These are phyloP conservation scores for Isoetes taiwanensis DNA, from an alignment of 75 land plant genomes.

Conservation along the genomic window DNA sequence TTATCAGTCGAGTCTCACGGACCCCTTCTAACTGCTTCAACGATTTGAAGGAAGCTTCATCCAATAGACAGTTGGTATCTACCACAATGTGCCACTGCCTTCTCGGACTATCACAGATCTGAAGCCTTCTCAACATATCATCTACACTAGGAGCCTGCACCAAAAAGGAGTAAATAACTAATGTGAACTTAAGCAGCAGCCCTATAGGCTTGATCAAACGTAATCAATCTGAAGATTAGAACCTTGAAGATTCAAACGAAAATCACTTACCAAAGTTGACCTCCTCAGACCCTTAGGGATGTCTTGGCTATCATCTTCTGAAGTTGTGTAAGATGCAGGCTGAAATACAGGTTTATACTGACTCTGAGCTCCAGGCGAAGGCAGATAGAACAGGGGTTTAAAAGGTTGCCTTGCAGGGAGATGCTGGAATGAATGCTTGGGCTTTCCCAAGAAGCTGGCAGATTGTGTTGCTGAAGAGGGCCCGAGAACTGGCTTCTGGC, in stretches of 20 bases:
- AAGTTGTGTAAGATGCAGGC: constrained; percentile 11
- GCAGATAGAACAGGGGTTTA: neutral
- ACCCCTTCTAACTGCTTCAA: constrained; percentile 70
- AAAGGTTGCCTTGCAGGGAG: constrained; percentile 2
- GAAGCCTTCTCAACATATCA: neutral
- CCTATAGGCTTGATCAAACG: too few species aligned
- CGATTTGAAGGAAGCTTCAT: constrained; percentile 43
- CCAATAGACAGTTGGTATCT: constrained; percentile 46
- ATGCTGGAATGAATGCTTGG: too few species aligned
- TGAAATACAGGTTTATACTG: constrained; percentile 1
- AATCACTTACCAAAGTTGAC: neutral
- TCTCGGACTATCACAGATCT: constrained; percentile 6
- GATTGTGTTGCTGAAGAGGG: too few species aligned
- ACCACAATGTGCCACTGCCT: constrained; percentile 58
- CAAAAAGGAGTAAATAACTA: neutral
- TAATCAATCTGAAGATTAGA: too few species aligned
- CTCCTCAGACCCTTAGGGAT: neutral
- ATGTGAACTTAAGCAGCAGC: too few species aligned
- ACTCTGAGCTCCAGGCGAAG: neutral
- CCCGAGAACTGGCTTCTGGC: too few species aligned
- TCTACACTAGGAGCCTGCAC: constrained; percentile 14
- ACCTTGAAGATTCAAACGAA: neutral
- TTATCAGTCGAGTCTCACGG: constrained; percentile 51
- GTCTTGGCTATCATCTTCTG: neutral
- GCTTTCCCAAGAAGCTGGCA: too few species aligned